Evolutionary conservation across 208 protist genomes (phyloP), one percentile per base, ranked within the genome.

Genomic region (Trypanosoma boissoni): DNA sequence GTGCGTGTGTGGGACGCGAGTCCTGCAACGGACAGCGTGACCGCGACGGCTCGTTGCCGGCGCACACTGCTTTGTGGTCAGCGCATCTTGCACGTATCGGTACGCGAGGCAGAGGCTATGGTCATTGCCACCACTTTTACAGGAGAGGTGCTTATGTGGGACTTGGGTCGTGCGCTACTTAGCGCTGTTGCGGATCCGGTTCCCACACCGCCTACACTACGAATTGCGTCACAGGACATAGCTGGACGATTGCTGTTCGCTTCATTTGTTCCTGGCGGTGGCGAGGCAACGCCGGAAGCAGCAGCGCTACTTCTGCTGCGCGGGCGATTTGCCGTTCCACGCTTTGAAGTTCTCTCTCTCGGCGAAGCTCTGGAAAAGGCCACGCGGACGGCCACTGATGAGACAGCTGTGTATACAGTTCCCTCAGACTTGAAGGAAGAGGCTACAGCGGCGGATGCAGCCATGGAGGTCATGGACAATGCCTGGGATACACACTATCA

Each of bases 51-150:
- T 3, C 82, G 81, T 12, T 91, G 87, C 65, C 75, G 77, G 7
- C 76, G 83, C 39, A 94, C 81, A 34, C 80, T 94, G 18, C 37
- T 87, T 31, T 91, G 83, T 65, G 87, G 87, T 0, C 83, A 91
- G 64, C 80, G 87, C 44, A 89, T 91, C 46, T 49, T 82, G 6
- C 72, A 78, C 58, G 44, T 94, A 23, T 77, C 67, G 9, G 78
- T 91, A 20, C 64, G 72, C 7, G 67, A 77, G 12, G 48, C 39
- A 1, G 14, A 55, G 32, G 58, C 53, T 10, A 66, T 65, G 23
- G 65, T 84, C 8, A 46, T 65, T n/a, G 73, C 65, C 14, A 80
- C 72, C 18, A 84, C 75, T 1, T 70, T 76, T 39, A 83, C 72
- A 4, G 80, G 80, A 21, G 39, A 48, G 3, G 61, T 83, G 16